Percentiles rank a stretch among this genome's conserved stretches.
These are phyloP conservation scores for Caloboletus firmus DNA, from an alignment of 1,284 basidiomycete genomes.

Conservation along the genomic window DNA sequence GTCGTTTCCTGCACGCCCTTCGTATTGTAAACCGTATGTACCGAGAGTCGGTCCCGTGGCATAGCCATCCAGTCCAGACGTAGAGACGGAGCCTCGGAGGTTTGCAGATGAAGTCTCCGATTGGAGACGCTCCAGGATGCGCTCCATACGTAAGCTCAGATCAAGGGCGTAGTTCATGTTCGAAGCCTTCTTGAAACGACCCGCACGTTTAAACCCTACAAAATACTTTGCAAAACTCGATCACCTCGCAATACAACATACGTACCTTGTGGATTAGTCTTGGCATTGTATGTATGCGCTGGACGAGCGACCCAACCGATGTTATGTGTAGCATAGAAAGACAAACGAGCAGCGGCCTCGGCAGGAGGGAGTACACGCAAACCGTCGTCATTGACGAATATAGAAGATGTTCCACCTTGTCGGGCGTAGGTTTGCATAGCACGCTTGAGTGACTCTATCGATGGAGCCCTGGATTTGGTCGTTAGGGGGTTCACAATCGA, in stretches of 20 bases:
- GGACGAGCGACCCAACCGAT: conserved; percentile 85
- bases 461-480: conserved; percentile 54
- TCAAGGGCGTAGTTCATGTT: conserved; percentile 87
- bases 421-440: conserved; percentile 86
- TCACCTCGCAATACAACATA: background rate
- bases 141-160: conserved; percentile 71
- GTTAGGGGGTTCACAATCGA: conserved; percentile 3
- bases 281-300: conserved; percentile 53
- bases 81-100: conserved; percentile 25
- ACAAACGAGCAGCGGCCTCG: conserved; percentile 63
- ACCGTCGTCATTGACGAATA: conserved; percentile 80
- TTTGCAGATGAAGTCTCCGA: conserved; percentile 33
- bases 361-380: conserved; percentile 59
- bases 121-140: conserved; percentile 34
- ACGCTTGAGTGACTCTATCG: conserved; percentile 78
- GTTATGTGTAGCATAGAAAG: conserved; percentile 78
- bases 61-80: conserved; percentile 17
- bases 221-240: background rate
- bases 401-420: conserved; percentile 75
- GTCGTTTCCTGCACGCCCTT: conserved; percentile 31
- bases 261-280: conserved; percentile 30
- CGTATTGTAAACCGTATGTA: conserved; percentile 32
- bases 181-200: conserved; percentile 87
- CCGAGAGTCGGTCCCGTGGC: conserved; percentile 23
- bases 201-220: conserved; percentile 74